A percentile compares a stretch with the other conserved stretches of the same genome.
These are phyloP conservation scores for Scedosporium apiospermum DNA, from an alignment of 2,329 filamentous ascomycete species.

Conservation along the genomic window DNA sequence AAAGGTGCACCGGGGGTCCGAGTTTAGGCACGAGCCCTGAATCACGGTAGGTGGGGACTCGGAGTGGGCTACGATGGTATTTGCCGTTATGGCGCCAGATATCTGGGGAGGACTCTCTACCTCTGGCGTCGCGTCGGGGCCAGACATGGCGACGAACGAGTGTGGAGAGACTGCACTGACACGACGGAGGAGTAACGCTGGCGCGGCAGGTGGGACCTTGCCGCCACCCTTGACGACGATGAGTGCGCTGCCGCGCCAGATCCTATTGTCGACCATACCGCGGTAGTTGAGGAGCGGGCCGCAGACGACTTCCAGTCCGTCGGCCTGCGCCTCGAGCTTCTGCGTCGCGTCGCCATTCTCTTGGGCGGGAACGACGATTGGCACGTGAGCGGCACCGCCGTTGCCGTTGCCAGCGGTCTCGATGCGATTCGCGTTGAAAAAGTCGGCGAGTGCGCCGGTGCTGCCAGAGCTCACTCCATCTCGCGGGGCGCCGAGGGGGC, in stretches of 20 bases:
- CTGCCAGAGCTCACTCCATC: slow-evolving; percentile 30
- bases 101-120: slow-evolving; percentile 5
- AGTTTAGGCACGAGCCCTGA: slow-evolving; percentile 51
- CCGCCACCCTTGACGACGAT: slow-evolving; percentile 69
- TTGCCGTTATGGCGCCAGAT: slow-evolving; percentile 3
- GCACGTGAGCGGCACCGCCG: slow-evolving; percentile 30
- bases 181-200: slow-evolving; percentile 47
- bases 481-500: slow-evolving; percentile 20
- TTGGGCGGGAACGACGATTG: slow-evolving; percentile 32
- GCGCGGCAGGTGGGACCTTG: slow-evolving; percentile 43
- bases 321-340: slow-evolving; percentile 15
- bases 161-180: slow-evolving; percentile 18
- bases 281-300: slow-evolving; percentile 73
- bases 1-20: slow-evolving; percentile 66
- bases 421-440: slow-evolving; percentile 45
- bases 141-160: neutral
- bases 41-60: slow-evolving; percentile 20
- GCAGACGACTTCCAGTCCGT: slow-evolving; percentile 53
- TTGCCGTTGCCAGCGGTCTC: slow-evolving; percentile 26
- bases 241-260: slow-evolving; percentile 80
- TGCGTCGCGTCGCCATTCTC: slow-evolving; percentile 4
- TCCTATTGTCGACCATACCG: slow-evolving; percentile 56
- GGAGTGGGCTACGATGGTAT: neutral
- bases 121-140: slow-evolving; percentile 10
- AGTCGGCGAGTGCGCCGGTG: slow-evolving; percentile 44